Base-by-base conservation (phyloP, 495 filamentous ascomycete species). In the Penicillium fimorum region DNA sequence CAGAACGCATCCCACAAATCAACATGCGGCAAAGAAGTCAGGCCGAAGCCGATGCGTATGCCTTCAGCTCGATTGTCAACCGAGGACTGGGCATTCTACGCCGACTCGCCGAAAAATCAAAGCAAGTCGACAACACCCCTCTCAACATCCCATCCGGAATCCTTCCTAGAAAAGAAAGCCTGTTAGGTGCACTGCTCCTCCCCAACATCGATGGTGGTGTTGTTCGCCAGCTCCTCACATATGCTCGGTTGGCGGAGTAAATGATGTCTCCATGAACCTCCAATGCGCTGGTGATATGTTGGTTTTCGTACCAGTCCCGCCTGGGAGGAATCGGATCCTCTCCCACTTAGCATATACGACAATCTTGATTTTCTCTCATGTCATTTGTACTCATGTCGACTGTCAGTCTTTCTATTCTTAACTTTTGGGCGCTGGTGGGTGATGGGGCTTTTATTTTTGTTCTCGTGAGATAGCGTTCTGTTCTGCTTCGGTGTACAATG, bases 161-260 rank as follows among this genome's bases (percentile, higher is more conserved):
- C 2, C 64, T 92, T 13, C 89, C 88, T 4, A 79, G 81, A 47
- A 86, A 83, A 61, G 87, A 92, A 53, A 87, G 76, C 64, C 73
- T 95, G 49, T 79, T 92, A 17, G 81, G 78, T 4, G 87, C 87
- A 29, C 66, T 92, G 47, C 74, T 84, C 61, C 86, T 87, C 65
- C 75, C 78, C 58, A 79, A 82, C 71, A 79, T 77, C 70, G 80
- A 81, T 67, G 76, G 68, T 53, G 79, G 66, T 27, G 80, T 92
- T 62, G 75, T 93, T 60, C 85, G 85, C 54, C 84, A 93, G 59
- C 71, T 94, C 57, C 84, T 88, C 65, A 80, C 81, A 42, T 92
- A 89, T 71, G 85, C 86, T 27, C 80, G 78, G 47, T 75, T 91
- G 56, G 85, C 83, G 53, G 77, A 72, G 53, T 79, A 56, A 67